These are phyloP conservation scores for Closterium sp. DNA, from an alignment of 139 green algal species.

Conservation along the genomic window DNA sequence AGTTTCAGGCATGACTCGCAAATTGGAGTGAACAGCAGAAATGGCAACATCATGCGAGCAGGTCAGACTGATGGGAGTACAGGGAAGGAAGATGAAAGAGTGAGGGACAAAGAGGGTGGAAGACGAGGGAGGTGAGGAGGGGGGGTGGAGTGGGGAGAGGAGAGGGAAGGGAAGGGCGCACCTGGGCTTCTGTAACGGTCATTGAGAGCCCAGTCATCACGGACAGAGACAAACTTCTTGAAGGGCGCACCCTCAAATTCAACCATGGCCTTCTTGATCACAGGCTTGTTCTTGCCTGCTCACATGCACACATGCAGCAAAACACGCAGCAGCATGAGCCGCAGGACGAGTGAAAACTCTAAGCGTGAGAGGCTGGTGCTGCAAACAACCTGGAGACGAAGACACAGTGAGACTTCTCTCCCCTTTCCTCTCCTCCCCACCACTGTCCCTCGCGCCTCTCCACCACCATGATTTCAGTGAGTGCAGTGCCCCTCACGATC, in stretches of 20 bases:
- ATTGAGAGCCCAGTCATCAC: constrained; percentile 54
- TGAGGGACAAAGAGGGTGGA: not conserved
- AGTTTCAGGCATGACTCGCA: too few relatives aligned
- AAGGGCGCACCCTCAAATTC: constrained; percentile 59
- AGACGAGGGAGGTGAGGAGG: not conserved
- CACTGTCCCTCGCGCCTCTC: constrained; percentile 56
- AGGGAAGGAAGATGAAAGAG: too few relatives aligned
- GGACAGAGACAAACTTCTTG: constrained; percentile 35
- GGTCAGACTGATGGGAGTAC: too few relatives aligned
- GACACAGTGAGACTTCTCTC: too few relatives aligned
- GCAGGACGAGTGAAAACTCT: not conserved
- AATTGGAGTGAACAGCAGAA: not conserved
- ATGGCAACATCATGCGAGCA: not conserved
- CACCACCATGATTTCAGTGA: constrained; percentile 64
- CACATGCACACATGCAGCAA: too few relatives aligned
- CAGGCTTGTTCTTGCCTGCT: constrained; percentile 57
- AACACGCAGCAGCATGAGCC: not conserved
- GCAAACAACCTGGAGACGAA: not conserved
- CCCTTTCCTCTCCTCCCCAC: too few relatives aligned
- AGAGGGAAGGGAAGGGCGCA: not conserved
- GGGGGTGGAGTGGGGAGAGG: not conserved
- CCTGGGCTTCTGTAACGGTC: constrained; percentile 63
- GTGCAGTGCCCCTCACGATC: constrained; percentile 60
- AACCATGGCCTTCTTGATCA: constrained; percentile 66
- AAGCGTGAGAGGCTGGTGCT: not conserved